Evolutionary conservation across 176 grass and related monocot species (phyloP).

Genomic region (Phoenix roebelenii): DNA sequence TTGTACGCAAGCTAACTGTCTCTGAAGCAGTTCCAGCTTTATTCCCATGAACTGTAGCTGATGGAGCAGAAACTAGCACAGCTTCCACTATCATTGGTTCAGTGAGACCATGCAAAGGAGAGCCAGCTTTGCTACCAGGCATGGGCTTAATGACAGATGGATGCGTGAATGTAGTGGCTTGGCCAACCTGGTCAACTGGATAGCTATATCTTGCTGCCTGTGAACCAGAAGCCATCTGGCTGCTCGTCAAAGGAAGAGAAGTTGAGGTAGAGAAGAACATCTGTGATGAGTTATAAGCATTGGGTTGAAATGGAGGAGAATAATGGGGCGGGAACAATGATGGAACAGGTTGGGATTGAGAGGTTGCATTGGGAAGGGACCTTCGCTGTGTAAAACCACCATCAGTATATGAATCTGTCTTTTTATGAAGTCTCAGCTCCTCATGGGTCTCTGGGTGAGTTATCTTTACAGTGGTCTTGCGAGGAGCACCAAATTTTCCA

Average conservation of each 20-base stretch:
- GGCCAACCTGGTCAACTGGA: slow-evolving; percentile 33
- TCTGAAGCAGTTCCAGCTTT: slow-evolving; percentile 24
- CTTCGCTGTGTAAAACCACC: slow-evolving; percentile 31
- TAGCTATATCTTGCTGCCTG: slow-evolving; percentile 41
- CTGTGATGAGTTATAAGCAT: slow-evolving; percentile 36
- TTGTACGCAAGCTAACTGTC: slow-evolving; percentile 30
- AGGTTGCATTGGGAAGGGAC: slow-evolving; percentile 31
- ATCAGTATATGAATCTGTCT: slow-evolving; percentile 11
- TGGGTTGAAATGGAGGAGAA: slow-evolving; percentile 25
- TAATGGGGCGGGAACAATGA: slow-evolving; percentile 30
- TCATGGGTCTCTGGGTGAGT: slow-evolving; percentile 86
- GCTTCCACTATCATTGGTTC: slow-evolving; percentile 23
- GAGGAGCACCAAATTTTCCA: slow-evolving; percentile 31
- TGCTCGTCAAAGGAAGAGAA: slow-evolving; percentile 31
- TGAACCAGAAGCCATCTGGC: slow-evolving; percentile 47
- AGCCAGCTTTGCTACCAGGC: slow-evolving; percentile 15
- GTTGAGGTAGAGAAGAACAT: slow-evolving; percentile 38
- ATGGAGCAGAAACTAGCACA: slow-evolving; percentile 9
- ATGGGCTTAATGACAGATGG: slow-evolving; percentile 22
- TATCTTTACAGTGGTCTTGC: slow-evolving; percentile 62
- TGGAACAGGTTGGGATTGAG: slow-evolving; percentile 26
- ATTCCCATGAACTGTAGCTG: slow-evolving; percentile 20
- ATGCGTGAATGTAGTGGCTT: slow-evolving; percentile 28
- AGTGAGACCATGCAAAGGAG: slow-evolving; percentile 8
- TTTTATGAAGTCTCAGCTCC: slow-evolving; percentile 65